Conservation (phyloP, 208 protist genomes). For the Angomonas deanei region DNA sequence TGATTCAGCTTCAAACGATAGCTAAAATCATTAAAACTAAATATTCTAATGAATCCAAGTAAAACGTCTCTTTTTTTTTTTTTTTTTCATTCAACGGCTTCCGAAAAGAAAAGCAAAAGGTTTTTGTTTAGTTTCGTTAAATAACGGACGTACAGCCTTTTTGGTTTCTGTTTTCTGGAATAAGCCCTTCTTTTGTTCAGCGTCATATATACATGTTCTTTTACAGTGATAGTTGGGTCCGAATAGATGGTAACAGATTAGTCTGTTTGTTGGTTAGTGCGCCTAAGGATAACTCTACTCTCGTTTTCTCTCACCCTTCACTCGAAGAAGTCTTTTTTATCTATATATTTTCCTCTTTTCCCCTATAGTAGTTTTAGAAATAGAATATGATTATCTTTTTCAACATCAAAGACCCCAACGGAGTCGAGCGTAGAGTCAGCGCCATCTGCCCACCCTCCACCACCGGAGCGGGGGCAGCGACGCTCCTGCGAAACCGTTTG, state of each 20-base stretch:
- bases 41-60: conserved; percentile 25
- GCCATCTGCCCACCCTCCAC: conserved; percentile 29
- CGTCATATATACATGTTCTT: too few relatives aligned
- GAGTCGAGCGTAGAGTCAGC: conserved; percentile 11
- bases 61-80: conserved; percentile 18
- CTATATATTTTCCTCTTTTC: conserved; percentile 1
- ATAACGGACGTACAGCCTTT: too few relatives aligned
- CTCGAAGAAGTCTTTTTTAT: not conserved
- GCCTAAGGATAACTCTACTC: too few relatives aligned
- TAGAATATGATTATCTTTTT: conserved; percentile 42
- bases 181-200: too few relatives aligned
- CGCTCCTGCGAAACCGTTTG: conserved; percentile 22
- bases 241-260: too few relatives aligned
- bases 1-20: conserved; percentile 95
- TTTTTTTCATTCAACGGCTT: conserved; percentile 5
- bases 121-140: not conserved
- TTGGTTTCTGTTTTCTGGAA: too few relatives aligned
- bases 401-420: conserved; percentile 16
- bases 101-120: too few relatives aligned
- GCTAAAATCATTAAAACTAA: conserved; percentile 84
- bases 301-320: too few relatives aligned
- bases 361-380: not conserved
- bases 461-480: conserved; percentile 26
- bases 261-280: too few relatives aligned
- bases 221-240: too few relatives aligned